Evolutionary conservation across 495 filamentous ascomycete species (phyloP).

Genomic region (Immersiella caudata): DNA sequence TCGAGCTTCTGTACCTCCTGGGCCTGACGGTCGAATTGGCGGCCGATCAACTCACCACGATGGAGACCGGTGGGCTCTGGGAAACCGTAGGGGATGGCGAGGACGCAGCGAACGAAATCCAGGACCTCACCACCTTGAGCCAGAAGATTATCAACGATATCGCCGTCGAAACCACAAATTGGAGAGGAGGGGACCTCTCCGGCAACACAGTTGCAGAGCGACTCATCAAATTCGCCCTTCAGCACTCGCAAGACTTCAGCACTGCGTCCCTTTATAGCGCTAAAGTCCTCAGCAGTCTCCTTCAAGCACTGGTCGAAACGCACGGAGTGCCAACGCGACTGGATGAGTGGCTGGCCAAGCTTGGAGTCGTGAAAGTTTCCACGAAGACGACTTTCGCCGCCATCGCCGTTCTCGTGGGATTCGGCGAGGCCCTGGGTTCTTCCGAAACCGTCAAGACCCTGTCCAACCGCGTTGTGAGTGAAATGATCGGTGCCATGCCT

Average conservation of each 20-base stretch:
- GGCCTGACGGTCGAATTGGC: conserved; percentile 45
- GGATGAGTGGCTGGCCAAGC: conserved; percentile 46
- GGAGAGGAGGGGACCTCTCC: conserved; percentile 36
- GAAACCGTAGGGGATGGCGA: conserved; percentile 28
- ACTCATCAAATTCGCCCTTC: conserved; percentile 42
- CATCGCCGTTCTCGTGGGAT: conserved; percentile 56
- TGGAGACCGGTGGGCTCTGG: conserved; percentile 43
- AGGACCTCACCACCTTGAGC: conserved; percentile 62
- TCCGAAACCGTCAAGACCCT: conserved; percentile 50
- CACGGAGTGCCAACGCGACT: conserved; percentile 43
- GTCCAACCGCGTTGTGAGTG: conserved; percentile 58
- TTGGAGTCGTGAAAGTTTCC: conserved; percentile 43
- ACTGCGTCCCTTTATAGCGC: conserved; percentile 52
- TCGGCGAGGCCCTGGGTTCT: conserved; percentile 50
- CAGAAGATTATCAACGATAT: conserved; percentile 57
- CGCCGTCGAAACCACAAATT: conserved; percentile 36
- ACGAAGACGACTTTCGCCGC: conserved; percentile 51
- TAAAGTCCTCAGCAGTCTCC: conserved; percentile 46
- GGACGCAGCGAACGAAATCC: conserved; percentile 60
- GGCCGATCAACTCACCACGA: conserved; percentile 48
- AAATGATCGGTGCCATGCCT: conserved; percentile 49
- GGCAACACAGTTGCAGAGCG: conserved; percentile 36
- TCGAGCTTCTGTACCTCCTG: conserved; percentile 46
- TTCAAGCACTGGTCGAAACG: conserved; percentile 41
- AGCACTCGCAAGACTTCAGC: conserved; percentile 37